Conservation (phyloP, 169 alveolate genomes). For the Plasmodium berghei region DNA sequence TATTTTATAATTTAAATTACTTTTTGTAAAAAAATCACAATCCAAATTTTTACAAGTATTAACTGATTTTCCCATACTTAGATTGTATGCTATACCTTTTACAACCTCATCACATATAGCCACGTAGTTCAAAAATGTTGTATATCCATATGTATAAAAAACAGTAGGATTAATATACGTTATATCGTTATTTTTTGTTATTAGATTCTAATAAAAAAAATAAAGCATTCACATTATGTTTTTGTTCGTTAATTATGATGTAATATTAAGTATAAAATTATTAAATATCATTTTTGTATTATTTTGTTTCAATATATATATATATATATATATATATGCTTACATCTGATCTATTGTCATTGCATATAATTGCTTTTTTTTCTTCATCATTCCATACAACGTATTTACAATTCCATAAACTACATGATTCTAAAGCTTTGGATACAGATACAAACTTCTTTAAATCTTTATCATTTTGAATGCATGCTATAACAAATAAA, state of each 20-base stretch:
- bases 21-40: slow-evolving; percentile 63
- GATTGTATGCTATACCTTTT: slow-evolving; percentile 37
- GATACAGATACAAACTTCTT: slow-evolving; percentile 36
- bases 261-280: too few species aligned
- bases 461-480: slow-evolving; percentile 23
- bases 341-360: slow-evolving; percentile 22
- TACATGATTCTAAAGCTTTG: slow-evolving; percentile 68
- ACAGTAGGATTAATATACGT: slow-evolving; percentile 62
- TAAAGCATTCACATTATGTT: not conserved
- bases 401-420: slow-evolving; percentile 37
- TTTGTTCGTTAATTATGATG: not conserved
- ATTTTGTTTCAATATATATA: not conserved
- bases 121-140: slow-evolving; percentile 74
- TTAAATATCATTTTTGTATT: not conserved
- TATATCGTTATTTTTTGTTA: slow-evolving; percentile 32
- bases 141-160: slow-evolving; percentile 69
- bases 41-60: slow-evolving; percentile 55
- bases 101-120: slow-evolving; percentile 68
- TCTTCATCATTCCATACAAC: slow-evolving; percentile 65
- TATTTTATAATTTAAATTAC: slow-evolving; percentile 14
- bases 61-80: slow-evolving; percentile 54
- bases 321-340: not conserved
- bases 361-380: slow-evolving; percentile 50
- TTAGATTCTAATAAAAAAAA: slow-evolving; percentile 11
- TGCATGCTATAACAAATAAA: slow-evolving; percentile 36